A percentile compares a stretch with the other conserved stretches of the same genome.
phyloP scores from a whole-genome alignment of 371 early-diverging fungal genomes.

The Mucor piriformis region DNA sequence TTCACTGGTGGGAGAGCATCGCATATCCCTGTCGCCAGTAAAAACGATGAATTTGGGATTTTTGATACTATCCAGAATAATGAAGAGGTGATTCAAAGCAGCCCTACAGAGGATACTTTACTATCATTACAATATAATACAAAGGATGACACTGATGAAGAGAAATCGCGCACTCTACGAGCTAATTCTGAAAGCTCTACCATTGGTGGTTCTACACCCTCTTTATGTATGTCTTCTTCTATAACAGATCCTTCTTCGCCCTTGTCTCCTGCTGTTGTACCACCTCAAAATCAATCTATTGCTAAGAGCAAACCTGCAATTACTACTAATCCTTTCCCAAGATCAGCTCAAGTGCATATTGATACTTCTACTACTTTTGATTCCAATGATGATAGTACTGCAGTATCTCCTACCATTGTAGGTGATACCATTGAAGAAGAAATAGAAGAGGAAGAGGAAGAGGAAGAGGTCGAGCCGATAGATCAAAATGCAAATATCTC shows the following conservation, averaged over 20 bases:
- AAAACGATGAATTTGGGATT: background rate
- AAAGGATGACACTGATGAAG: background rate
- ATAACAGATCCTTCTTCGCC: background rate
- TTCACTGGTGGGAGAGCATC: conserved; percentile 10
- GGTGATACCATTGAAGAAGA: conserved; percentile 5
- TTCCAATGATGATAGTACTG: background rate
- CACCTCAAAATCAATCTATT: background rate
- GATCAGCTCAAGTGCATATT: background rate
- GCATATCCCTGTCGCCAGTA: background rate
- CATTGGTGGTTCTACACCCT: conserved; percentile 11
- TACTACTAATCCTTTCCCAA: background rate
- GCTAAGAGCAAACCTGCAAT: background rate
- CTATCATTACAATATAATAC: background rate
- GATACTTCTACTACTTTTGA: background rate
- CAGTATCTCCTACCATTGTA: background rate
- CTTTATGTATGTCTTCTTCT: background rate
- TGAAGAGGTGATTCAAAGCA: background rate
- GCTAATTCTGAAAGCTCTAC: conserved; percentile 13
- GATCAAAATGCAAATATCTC: background rate
- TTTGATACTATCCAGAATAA: background rate
- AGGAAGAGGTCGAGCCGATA: background rate
- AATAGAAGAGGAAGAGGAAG: conserved; percentile 2
- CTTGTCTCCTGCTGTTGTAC: background rate
- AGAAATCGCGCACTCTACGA: background rate
- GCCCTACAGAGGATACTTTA: background rate